Percentiles rank a stretch among this genome's conserved stretches.
These are phyloP conservation scores for Avena atlantica DNA, from an alignment of 176 grass and related monocot genomes.

Conservation along the genomic window DNA sequence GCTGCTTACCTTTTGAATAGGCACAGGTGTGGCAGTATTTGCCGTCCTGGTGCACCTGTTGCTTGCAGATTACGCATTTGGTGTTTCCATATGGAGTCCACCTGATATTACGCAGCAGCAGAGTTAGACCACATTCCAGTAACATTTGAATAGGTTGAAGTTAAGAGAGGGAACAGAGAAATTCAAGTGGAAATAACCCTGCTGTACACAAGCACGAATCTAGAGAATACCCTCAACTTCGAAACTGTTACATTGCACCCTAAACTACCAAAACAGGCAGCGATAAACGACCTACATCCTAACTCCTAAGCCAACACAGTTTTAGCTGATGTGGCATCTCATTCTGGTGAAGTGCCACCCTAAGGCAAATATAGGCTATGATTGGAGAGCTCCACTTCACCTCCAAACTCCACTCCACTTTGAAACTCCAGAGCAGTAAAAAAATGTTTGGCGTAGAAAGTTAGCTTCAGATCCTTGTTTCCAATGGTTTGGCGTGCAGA, in stretches of 20 bases:
- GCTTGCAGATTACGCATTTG: slow-evolving; percentile 95
- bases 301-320: neutral
- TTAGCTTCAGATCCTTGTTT: no score
- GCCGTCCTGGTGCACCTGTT: slow-evolving; percentile 95
- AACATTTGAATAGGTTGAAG: neutral
- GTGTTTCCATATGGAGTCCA: slow-evolving; percentile 95
- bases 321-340: slow-evolving; percentile 4
- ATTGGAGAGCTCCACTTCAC: no score
- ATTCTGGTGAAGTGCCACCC: neutral
- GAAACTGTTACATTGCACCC: neutral
- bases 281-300: neutral
- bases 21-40: slow-evolving; percentile 99
- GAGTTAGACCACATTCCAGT: slow-evolving; percentile 4
- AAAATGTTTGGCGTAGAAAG: no score
- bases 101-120: slow-evolving; percentile 49
- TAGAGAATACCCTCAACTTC: neutral
- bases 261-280: neutral
- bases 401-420: no score
- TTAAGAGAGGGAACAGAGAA: neutral
- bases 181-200: neutral
- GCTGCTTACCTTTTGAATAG: slow-evolving; percentile 82
- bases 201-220: neutral
- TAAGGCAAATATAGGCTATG: neutral
- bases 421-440: no score
- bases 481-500: no score